These are phyloP conservation scores for Aspergillus chevalieri DNA, from an alignment of 2,329 filamentous ascomycete species.

Conservation along the genomic window DNA sequence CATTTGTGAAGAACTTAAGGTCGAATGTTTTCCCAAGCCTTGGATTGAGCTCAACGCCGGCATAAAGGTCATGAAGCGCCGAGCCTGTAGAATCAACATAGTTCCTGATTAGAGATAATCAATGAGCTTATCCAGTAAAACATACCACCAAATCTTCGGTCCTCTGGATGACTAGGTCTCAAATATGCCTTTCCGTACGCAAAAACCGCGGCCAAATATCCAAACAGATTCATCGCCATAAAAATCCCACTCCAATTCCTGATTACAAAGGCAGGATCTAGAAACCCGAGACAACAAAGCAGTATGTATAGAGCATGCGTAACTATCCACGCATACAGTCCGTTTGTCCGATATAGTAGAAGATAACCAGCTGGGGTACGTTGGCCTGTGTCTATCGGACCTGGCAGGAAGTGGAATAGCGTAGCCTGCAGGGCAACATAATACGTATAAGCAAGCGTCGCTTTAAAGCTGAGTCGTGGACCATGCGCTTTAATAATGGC, in stretches of 20 bases:
- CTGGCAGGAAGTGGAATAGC: not conserved
- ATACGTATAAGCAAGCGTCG: not conserved
- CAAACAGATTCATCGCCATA: not conserved
- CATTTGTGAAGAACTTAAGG: constrained; percentile 45
- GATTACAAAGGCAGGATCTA: not conserved
- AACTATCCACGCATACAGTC: not conserved
- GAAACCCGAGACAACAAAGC: not conserved
- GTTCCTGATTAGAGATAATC: not conserved
- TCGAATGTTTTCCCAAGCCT: constrained; percentile 40
- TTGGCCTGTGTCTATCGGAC: not conserved
- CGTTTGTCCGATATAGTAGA: not conserved
- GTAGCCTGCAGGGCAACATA: not conserved
- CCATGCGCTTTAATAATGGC: not conserved
- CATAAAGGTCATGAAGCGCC: constrained; percentile 40
- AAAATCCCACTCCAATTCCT: not conserved
- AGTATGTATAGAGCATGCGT: not conserved
- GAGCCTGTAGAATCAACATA: constrained; percentile 11
- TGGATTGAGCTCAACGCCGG: constrained; percentile 45
- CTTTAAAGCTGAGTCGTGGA: not conserved
- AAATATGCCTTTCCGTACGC: not conserved
- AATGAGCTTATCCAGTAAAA: not conserved
- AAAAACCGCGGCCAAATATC: not conserved
- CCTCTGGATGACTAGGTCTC: not conserved
- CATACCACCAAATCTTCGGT: not conserved
- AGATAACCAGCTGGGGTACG: not conserved